phyloP scores from a whole-genome alignment of 306 rosid genomes.

The Biancaea sappan region DNA sequence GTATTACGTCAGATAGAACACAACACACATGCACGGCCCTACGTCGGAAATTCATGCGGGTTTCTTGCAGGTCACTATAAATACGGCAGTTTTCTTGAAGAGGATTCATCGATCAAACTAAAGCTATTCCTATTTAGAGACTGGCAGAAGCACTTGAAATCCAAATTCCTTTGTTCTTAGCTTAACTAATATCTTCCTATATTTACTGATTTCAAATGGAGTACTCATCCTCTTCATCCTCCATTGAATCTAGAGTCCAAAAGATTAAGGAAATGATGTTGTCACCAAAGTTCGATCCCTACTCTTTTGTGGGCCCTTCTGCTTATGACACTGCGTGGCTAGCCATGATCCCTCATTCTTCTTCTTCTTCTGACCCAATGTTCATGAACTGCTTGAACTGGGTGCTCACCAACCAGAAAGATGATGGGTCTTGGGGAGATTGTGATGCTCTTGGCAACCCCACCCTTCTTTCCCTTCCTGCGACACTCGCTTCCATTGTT shows the following conservation, averaged over 20 bases:
- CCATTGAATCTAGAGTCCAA: constrained; percentile 16
- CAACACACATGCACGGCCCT: too few relatives aligned
- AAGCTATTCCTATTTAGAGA: too few relatives aligned
- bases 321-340: constrained; percentile 61
- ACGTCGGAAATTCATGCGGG: too few relatives aligned
- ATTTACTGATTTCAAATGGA: too few relatives aligned
- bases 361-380: constrained; percentile 41
- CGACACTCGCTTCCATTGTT: constrained; percentile 48
- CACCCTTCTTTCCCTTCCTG: constrained; percentile 37
- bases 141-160: neutral
- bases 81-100: neutral
- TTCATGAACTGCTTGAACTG: constrained; percentile 45
- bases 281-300: constrained; percentile 29
- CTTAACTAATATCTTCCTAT: neutral
- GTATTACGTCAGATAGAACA: too few relatives aligned
- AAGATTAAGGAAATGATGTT: constrained; percentile 35
- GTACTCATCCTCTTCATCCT: neutral
- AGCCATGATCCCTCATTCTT: constrained; percentile 47
- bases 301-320: constrained; percentile 42
- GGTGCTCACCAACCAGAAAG: constrained; percentile 47
- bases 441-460: constrained; percentile 37
- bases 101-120: too few relatives aligned
- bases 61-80: neutral
- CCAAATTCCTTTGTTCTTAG: neutral
- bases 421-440: constrained; percentile 51